These are phyloP conservation scores for Circinella minor DNA, from an alignment of 371 early-diverging fungal genomes.

Conservation along the genomic window DNA sequence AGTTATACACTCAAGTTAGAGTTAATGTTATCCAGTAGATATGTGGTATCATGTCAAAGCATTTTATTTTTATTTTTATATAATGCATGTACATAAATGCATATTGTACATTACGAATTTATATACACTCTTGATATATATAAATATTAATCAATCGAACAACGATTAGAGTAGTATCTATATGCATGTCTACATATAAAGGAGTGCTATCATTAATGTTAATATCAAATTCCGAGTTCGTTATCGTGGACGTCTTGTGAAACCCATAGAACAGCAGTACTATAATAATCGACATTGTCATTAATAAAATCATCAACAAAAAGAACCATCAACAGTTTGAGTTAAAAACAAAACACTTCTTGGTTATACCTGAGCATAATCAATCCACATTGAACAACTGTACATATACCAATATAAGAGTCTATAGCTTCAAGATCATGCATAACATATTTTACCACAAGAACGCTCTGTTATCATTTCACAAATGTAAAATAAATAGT, in stretches of 20 bases:
- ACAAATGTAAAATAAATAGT: too few relatives aligned
- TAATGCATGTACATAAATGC: too few relatives aligned
- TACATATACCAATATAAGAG: constrained; percentile 65
- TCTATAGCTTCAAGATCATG: constrained; percentile 57
- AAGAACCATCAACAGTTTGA: not conserved
- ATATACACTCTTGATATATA: too few relatives aligned
- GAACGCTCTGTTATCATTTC: constrained; percentile 47
- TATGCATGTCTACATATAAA: too few relatives aligned
- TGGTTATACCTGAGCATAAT: constrained; percentile 68
- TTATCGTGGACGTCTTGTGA: constrained; percentile 12
- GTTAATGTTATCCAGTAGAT: too few relatives aligned
- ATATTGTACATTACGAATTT: too few relatives aligned
- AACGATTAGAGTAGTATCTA: too few relatives aligned
- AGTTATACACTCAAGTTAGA: too few relatives aligned
- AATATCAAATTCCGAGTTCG: constrained; percentile 3
- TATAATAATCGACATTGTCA: not conserved
- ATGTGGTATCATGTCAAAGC: too few relatives aligned
- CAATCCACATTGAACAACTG: constrained; percentile 64
- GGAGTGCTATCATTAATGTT: too few relatives aligned
- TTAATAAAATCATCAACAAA: not conserved
- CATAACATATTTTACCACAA: constrained; percentile 71
- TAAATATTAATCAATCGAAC: too few relatives aligned
- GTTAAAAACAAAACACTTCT: not conserved
- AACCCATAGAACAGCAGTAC: constrained; percentile 24
- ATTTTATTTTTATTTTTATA: too few relatives aligned